Conservation (phyloP, 2,329 filamentous ascomycete species). For the Lojkania enalia region DNA sequence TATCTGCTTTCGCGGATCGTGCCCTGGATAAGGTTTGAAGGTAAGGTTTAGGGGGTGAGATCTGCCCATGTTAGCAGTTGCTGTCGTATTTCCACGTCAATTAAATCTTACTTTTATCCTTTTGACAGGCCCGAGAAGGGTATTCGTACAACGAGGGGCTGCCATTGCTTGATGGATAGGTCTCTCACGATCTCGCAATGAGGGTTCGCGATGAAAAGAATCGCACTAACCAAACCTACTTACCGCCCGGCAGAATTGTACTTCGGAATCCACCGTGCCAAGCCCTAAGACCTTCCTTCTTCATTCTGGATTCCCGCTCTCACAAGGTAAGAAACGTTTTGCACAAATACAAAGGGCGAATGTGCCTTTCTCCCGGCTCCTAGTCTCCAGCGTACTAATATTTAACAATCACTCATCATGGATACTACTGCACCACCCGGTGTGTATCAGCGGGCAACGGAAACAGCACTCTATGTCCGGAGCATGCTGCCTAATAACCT, state of each 20-base stretch:
- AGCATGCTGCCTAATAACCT: constrained; percentile 54
- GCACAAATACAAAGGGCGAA: not conserved
- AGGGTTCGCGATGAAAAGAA: constrained; percentile 28
- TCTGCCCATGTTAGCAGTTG: constrained; percentile 28
- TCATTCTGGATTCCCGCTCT: constrained; percentile 21
- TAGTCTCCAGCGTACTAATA: no score
- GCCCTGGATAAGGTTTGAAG: constrained; percentile 29
- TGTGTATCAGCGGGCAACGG: constrained; percentile 50
- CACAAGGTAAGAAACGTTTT: not conserved
- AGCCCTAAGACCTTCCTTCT: constrained; percentile 29
- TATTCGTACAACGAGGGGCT: constrained; percentile 48
- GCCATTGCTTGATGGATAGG: constrained; percentile 45
- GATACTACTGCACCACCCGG: constrained; percentile 33
- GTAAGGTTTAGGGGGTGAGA: constrained; percentile 27
- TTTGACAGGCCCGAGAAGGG: constrained; percentile 49
- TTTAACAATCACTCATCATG: constrained; percentile 12
- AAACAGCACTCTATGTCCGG: constrained; percentile 57
- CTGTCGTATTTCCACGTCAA: not conserved
- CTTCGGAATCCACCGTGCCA: constrained; percentile 34
- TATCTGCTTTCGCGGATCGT: constrained; percentile 24
- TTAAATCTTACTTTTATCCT: constrained; percentile 44
- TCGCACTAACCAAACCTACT: constrained; percentile 22
- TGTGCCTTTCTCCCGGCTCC: not conserved
- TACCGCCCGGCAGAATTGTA: constrained; percentile 33
- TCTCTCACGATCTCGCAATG: constrained; percentile 13